Evolutionary conservation across 352 stramenopile species (phyloP).

Genomic region (Halophytophthora batemanensis): DNA sequence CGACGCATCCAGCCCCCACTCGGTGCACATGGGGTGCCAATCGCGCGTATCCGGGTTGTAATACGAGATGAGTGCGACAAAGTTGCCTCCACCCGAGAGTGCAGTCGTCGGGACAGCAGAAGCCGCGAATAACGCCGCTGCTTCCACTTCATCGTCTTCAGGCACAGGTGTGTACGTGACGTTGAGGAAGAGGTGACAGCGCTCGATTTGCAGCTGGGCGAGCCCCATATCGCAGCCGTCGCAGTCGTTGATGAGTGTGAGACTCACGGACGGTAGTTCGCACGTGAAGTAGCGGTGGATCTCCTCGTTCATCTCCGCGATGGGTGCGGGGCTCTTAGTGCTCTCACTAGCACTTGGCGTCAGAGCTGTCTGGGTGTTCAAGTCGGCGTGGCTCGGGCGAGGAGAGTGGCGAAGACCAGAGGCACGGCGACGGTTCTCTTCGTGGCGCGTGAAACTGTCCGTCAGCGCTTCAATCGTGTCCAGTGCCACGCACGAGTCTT

Average conservation of each 20-base stretch:
- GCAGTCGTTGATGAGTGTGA: conserved; percentile 86
- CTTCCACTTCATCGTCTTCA: conserved; percentile 8
- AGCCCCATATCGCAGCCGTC: conserved; percentile 86
- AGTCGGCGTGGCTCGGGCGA: not conserved
- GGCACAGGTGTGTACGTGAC: conserved; percentile 39
- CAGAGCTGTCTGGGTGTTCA: too few species aligned
- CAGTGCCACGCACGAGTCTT: conserved; percentile 57
- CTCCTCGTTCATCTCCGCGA: conserved; percentile 42
- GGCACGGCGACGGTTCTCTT: conserved; percentile 2
- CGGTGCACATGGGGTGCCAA: conserved; percentile 80
- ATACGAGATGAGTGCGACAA: conserved; percentile 69
- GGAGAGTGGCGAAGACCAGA: conserved; percentile 8
- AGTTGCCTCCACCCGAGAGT: conserved; percentile 61
- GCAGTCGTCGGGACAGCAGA: conserved; percentile 25
- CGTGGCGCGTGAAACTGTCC: conserved; percentile 25
- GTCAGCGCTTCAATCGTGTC: conserved; percentile 47
- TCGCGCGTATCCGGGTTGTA: conserved; percentile 80
- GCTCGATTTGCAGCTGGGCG: conserved; percentile 66
- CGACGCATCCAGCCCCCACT: conserved; percentile 70
- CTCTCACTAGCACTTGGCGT: too few species aligned
- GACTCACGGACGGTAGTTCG: conserved; percentile 55
- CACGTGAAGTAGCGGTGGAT: conserved; percentile 78
- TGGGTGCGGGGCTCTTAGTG: too few species aligned
- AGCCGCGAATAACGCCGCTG: conserved; percentile 18
- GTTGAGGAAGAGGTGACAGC: conserved; percentile 75